Percentiles rank a stretch among this genome's conserved stretches.
Conservation (phyloP, 345 rosid genomes). For the Populus alba region DNA sequence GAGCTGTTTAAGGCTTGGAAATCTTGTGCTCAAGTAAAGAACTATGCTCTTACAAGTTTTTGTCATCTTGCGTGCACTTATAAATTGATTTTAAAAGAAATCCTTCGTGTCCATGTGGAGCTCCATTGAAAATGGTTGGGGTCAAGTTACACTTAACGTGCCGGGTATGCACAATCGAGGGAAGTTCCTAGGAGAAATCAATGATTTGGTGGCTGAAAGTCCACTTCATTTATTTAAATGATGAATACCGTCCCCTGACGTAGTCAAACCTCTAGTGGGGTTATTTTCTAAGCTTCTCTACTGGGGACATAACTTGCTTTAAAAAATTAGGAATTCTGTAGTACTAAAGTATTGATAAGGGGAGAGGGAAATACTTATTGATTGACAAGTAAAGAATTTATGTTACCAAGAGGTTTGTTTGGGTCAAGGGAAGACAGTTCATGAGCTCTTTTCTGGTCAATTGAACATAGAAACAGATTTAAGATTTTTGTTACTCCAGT, state of each 20-base stretch:
- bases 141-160: constrained; percentile 5
- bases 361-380: background rate
- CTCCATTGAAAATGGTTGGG: background rate
- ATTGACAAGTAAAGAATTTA: too few relatives aligned
- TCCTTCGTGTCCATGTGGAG: background rate
- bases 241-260: background rate
- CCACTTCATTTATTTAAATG: constrained; percentile 2
- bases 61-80: background rate
- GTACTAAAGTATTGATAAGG: background rate
- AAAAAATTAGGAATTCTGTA: background rate
- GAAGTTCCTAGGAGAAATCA: constrained; percentile 2
- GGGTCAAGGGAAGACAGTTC: background rate
- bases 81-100: background rate
- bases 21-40: constrained; percentile 79
- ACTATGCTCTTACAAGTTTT: background rate
- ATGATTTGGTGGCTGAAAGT: constrained; percentile 15
- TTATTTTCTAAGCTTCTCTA: constrained; percentile 9
- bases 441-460: background rate
- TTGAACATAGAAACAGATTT: background rate
- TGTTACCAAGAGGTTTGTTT: background rate
- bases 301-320: background rate
- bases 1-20: constrained; percentile 90
- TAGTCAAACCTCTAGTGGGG: constrained; percentile 1
- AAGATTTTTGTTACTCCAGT: background rate
- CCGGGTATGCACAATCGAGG: constrained; percentile 12